Evolutionary conservation across 129 eudicot species (phyloP), one percentile per base, ranked within the genome.

Genomic region (Calendula officinalis): DNA sequence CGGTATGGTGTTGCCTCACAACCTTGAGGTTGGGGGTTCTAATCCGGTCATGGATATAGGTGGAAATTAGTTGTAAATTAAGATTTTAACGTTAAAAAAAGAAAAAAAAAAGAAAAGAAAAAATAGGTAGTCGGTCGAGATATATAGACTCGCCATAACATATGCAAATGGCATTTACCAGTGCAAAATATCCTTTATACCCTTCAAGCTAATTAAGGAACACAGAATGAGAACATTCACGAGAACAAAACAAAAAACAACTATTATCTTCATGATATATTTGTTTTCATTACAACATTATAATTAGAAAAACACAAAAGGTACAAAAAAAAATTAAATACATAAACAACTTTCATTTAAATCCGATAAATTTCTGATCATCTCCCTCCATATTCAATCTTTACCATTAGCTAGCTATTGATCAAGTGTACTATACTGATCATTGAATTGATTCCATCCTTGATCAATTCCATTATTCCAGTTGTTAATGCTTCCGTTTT

Each of bases 391-490:
- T 1, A 36, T 43, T 56, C 41, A 46, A 64, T 65, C 55, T 57
- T 39, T 50, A 56, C 0, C 45, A 58, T n/a, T 45, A 56, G 39
- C 1, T 22, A 22, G 30, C 71, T 82, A 78, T 27, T 78, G 86
- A 51, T n/a, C n/a, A n/a, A 81, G 75, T 66, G 69, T 60, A 65
- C 60, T 74, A 64, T 41, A 85, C 47, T 82, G 85, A 62, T n/a
- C n/a, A n/a, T 63, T 66, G 68, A 69, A 47, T 12, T 81, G 73
- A 42, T 68, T 77, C 90, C 90, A 83, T 8, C 67, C 83, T 78
- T 86, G 85, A 75, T n/a, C n/a, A n/a, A 70, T 30, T 5, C 75
- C 82, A 49, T 56, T 65, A 34, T 66, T 74, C 84, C 82, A 77
- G 9, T 66, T 66, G 70, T 39, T 58, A 3, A 57, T 75, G 62